Evolutionary conservation across 2,329 filamentous ascomycete genomes (phyloP).

Genomic region (Phaeosphaeria sp.): DNA sequence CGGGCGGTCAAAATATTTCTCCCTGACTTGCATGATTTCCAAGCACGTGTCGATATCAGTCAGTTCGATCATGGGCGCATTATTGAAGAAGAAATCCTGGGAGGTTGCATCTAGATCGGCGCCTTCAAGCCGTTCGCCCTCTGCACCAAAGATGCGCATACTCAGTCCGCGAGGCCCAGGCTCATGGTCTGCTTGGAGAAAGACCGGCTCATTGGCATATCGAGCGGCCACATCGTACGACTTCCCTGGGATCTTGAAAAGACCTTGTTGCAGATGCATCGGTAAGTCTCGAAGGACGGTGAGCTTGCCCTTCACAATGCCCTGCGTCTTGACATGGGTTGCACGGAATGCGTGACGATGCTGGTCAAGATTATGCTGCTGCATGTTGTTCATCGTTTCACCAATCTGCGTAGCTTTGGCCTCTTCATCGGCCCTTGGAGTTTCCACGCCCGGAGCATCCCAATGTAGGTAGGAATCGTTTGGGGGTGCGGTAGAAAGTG

Average conservation of each 20-base stretch:
- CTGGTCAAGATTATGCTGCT: constrained; percentile 51
- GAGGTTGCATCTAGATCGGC: constrained; percentile 15
- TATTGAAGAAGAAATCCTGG: constrained; percentile 45
- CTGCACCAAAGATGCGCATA: constrained; percentile 46
- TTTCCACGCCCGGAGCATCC: constrained; percentile 46
- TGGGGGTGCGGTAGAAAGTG: constrained; percentile 23
- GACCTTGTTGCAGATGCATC: constrained; percentile 44
- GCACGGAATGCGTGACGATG: constrained; percentile 48
- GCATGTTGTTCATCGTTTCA: constrained; percentile 47
- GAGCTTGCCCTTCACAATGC: constrained; percentile 31
- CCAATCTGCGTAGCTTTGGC: constrained; percentile 45
- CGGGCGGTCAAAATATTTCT: constrained; percentile 35
- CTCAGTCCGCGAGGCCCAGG: constrained; percentile 45
- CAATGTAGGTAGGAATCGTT: constrained; percentile 32
- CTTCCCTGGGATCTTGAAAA: constrained; percentile 42
- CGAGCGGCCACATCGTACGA: constrained; percentile 46
- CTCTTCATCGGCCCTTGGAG: constrained; percentile 38
- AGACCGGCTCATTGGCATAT: constrained; percentile 47
- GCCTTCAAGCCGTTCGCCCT: constrained; percentile 32
- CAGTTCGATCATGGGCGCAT: constrained; percentile 40
- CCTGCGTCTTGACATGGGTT: constrained; percentile 43
- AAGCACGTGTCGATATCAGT: constrained; percentile 40
- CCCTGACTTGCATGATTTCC: constrained; percentile 40
- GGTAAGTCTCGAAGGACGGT: constrained; percentile 26
- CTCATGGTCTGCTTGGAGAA: constrained; percentile 46